Percentiles rank a stretch among this genome's conserved stretches.
Evolutionary conservation across 495 filamentous ascomycete species (phyloP).

Genomic region (Penicillium tannophilum): DNA sequence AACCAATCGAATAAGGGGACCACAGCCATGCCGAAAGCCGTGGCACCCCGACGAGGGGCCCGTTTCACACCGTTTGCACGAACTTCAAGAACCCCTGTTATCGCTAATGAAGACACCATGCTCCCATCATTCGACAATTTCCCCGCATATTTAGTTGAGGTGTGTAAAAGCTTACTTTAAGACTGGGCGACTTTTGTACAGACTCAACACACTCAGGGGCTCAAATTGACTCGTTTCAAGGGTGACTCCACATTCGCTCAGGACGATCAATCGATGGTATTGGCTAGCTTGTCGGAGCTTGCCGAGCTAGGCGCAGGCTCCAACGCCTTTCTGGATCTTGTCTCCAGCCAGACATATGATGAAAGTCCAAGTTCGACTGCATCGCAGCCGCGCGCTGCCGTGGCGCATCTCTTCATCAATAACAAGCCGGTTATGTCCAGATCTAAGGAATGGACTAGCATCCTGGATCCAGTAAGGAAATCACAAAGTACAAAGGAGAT

Average conservation of each 20-base stretch:
- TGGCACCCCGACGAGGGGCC: background rate
- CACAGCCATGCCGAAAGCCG: slow-evolving; percentile 6
- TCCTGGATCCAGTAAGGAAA: slow-evolving; percentile 27
- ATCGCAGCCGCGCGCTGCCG: slow-evolving; percentile 11
- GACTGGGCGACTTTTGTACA: background rate
- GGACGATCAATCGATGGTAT: slow-evolving; percentile 2
- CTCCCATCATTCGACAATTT: slow-evolving; percentile 4
- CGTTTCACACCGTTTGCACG: slow-evolving; percentile 5
- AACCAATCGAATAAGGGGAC: background rate
- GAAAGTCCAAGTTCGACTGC: slow-evolving; percentile 5
- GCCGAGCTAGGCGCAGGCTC: background rate
- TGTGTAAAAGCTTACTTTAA: background rate
- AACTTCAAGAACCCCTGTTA: background rate
- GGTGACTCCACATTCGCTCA: background rate
- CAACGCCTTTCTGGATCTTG: slow-evolving; percentile 1
- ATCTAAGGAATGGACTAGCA: slow-evolving; percentile 28
- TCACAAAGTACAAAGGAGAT: background rate
- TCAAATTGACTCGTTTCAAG: background rate
- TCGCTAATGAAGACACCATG: slow-evolving; percentile 4
- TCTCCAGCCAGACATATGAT: background rate
- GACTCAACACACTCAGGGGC: background rate
- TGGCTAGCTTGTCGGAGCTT: slow-evolving; percentile 8
- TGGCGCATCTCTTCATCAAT: slow-evolving; percentile 29
- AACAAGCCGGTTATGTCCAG: slow-evolving; percentile 27
- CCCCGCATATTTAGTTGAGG: background rate